Evolutionary conservation across 768 basidiomycete genomes (phyloP), one percentile per base, ranked within the genome.

Genomic region (Hygrocybe coccinea): DNA sequence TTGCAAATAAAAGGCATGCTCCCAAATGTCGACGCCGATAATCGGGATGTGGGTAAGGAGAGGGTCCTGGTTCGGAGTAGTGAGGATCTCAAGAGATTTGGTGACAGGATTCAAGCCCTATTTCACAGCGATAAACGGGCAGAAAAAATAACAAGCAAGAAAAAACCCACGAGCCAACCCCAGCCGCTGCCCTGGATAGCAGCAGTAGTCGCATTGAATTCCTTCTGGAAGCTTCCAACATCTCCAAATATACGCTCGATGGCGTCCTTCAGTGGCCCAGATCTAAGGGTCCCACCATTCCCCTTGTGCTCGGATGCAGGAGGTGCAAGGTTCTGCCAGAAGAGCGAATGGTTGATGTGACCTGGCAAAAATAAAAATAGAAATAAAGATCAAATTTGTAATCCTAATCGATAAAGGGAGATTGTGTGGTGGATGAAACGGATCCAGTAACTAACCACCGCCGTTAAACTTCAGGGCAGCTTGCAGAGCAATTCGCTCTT

Each of bases 11-110:
- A 93, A 92, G 51, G 92, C 91, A 67, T 95, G 93, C 74, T 95
- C 92, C 93, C 93, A 95, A 67, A 95, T 84, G 61, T 95, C 93
- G 62, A 97, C 86, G 43, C 93, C 92, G 62, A 95, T 89, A 74
- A 97, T 80, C 53, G 93, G 91, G 53, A 82, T 72, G 66, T 84
- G 86, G 45, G 74, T 69, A 61, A 91, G 72, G 49, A 95, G 80
- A 56, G 94, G 95, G 69, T 97, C 95, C 77, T 99, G 97, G 82
- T 99, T 98, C 5, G 92, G 70, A 33, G 97, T 98, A 41, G 97
- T 95, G 50, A 82, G 74, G 61, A 97, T 82, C 77, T 95, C 93
- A 55, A 99, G 84, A 62, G 76, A 77, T 73, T 84, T 83, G 59
- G 74, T 82, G 55, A 67, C 55, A 24, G 83, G 77, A 75, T 91